Evolutionary conservation across 192 early-diverging fungal genomes (phyloP).

Genomic region (Coemansia sp.): DNA sequence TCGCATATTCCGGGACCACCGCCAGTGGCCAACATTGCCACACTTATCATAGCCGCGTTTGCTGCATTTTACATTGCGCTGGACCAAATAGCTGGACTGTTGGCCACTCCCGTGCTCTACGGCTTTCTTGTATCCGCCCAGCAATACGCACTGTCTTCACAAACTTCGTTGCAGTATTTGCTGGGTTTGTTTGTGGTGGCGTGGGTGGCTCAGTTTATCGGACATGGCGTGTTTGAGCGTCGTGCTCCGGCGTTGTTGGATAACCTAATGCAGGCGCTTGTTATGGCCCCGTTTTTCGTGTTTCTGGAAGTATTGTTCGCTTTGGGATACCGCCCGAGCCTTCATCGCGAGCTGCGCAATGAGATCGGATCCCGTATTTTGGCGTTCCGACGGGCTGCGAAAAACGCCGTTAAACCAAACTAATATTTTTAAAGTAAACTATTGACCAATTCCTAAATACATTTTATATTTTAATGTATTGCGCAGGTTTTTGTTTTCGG

Average conservation of each 20-base stretch:
- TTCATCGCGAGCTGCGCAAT: slow-evolving; percentile 62
- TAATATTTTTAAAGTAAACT: neutral
- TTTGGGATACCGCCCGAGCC: slow-evolving; percentile 73
- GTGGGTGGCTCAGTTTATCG: slow-evolving; percentile 90
- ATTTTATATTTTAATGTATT: no score
- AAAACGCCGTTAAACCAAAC: neutral
- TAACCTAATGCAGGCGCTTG: slow-evolving; percentile 83
- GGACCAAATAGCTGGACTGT: slow-evolving; percentile 57
- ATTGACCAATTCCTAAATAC: no score
- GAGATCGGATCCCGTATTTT: slow-evolving; percentile 39
- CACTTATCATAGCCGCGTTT: slow-evolving; percentile 62
- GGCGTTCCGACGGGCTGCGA: slow-evolving; percentile 30
- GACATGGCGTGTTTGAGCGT: slow-evolving; percentile 84
- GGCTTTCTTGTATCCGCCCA: slow-evolving; percentile 66
- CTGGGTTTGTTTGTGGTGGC: slow-evolving; percentile 63
- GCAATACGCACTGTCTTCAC: slow-evolving; percentile 53
- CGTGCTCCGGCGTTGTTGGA: slow-evolving; percentile 85
- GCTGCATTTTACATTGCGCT: slow-evolving; percentile 73
- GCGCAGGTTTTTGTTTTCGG: no score
- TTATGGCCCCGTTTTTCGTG: slow-evolving; percentile 94
- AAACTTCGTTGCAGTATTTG: slow-evolving; percentile 58
- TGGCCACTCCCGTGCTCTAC: slow-evolving; percentile 64
- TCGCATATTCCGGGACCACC: slow-evolving; percentile 38
- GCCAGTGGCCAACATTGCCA: slow-evolving; percentile 55
- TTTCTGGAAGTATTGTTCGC: slow-evolving; percentile 82